Evolutionary conservation across 768 basidiomycete species (phyloP).

Genomic region (Lepiota venenata): DNA sequence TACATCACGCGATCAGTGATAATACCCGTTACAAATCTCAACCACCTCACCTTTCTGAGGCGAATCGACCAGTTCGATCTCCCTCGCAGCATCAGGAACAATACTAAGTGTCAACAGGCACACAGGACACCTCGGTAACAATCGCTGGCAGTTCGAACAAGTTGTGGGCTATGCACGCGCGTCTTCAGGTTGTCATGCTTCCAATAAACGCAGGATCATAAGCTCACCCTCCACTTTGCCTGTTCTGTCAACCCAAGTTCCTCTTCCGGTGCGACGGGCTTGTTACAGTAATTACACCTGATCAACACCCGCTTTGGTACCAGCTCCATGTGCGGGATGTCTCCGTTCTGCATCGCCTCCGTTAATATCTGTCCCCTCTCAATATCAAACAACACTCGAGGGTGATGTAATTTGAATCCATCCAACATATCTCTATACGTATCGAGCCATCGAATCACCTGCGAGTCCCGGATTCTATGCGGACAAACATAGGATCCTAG

Average conservation of each 20-base stretch:
- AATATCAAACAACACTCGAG: slow-evolving; percentile 72
- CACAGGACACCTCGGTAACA: slow-evolving; percentile 75
- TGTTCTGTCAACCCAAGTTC: slow-evolving; percentile 17
- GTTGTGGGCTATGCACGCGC: no score
- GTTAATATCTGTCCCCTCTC: slow-evolving; percentile 67
- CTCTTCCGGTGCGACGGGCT: slow-evolving; percentile 45
- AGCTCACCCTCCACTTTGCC: slow-evolving; percentile 42
- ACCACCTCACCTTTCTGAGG: slow-evolving; percentile 51
- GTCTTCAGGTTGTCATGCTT: no score
- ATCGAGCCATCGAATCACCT: slow-evolving; percentile 61
- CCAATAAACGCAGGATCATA: no score
- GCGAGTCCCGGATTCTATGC: slow-evolving; percentile 47
- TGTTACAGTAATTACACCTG: slow-evolving; percentile 79
- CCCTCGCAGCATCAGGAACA: slow-evolving; percentile 57
- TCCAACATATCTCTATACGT: slow-evolving; percentile 56
- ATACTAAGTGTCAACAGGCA: slow-evolving; percentile 80
- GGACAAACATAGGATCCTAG: slow-evolving; percentile 61
- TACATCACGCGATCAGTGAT: slow-evolving; percentile 22
- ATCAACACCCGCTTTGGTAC: slow-evolving; percentile 71
- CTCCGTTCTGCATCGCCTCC: slow-evolving; percentile 52
- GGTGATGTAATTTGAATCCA: slow-evolving; percentile 49
- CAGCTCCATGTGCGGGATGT: slow-evolving; percentile 54
- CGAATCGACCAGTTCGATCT: slow-evolving; percentile 51
- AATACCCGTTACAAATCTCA: neutral
- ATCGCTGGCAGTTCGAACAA: no score